Percentiles rank a stretch among this genome's conserved stretches.
phyloP scores from a whole-genome alignment of 805 yeast genomes.

The Saturnispora sanitii region DNA sequence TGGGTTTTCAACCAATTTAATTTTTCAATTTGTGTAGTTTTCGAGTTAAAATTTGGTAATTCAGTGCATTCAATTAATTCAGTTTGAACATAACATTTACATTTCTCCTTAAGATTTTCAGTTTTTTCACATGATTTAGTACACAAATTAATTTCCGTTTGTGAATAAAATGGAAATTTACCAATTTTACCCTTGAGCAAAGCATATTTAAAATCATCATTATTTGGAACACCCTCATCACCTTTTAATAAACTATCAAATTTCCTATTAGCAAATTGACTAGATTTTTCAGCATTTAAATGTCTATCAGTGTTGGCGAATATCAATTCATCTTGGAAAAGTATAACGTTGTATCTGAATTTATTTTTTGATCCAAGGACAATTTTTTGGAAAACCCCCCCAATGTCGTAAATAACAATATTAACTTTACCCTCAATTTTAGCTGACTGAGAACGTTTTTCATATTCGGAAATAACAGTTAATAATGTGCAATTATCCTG shows the following conservation, averaged over 20 bases:
- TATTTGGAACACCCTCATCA: not conserved
- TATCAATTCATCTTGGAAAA: not conserved
- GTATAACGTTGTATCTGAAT: not conserved
- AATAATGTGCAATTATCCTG: too few species aligned
- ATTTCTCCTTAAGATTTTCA: too few species aligned
- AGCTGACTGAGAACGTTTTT: too few species aligned
- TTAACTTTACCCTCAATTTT: not conserved
- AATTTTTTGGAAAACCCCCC: not conserved
- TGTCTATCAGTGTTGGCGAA: not conserved
- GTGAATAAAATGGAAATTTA: not conserved
- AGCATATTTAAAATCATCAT: not conserved
- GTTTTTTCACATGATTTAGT: not conserved
- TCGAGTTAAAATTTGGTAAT: not conserved
- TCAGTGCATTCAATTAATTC: not conserved
- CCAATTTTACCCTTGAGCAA: not conserved
- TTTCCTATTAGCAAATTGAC: not conserved
- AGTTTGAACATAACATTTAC: not conserved
- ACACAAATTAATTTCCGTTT: not conserved
- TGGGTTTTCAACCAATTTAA: not conserved
- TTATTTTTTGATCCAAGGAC: not conserved
- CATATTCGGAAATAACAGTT: too few species aligned
- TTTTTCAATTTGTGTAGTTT: too few species aligned
- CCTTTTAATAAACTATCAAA: not conserved
- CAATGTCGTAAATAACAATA: not conserved
- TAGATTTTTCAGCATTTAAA: not conserved